These are phyloP conservation scores for Castanea crenata DNA, from an alignment of 306 rosid species.

Conservation along the genomic window DNA sequence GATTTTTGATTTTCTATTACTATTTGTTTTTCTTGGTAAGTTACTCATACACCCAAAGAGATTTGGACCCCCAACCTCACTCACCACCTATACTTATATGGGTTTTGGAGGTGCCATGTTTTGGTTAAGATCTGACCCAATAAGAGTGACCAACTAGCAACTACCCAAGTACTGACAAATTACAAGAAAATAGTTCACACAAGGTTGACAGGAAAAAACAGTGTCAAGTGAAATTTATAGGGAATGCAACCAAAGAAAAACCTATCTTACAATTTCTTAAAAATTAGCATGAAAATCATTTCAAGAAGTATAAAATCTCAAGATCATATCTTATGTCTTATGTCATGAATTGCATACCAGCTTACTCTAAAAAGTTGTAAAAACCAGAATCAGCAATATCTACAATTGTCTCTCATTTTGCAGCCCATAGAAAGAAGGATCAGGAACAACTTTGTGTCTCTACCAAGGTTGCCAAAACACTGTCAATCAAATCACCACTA, in stretches of 20 bases:
- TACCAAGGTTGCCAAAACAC: constrained; percentile 82
- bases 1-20: too few relatives aligned
- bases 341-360: constrained; percentile 43
- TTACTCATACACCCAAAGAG: too few relatives aligned
- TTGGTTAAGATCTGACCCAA: neutral
- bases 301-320: neutral
- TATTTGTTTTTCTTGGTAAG: too few relatives aligned
- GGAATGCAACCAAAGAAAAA: neutral
- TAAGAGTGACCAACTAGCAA: neutral
- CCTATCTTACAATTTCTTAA: neutral
- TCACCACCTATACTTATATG: too few relatives aligned
- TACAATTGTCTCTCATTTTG: constrained; percentile 52
- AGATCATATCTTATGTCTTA: neutral
- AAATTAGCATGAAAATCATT: neutral
- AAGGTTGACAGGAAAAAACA: neutral
- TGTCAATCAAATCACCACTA: constrained; percentile 29
- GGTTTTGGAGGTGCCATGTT: neutral
- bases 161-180: neutral
- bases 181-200: neutral
- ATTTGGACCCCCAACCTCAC: too few relatives aligned
- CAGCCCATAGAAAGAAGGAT: constrained; percentile 86
- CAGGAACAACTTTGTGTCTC: constrained; percentile 71
- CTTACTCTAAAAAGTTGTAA: constrained; percentile 61
- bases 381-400: constrained; percentile 97
- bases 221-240: neutral